phyloP scores from a whole-genome alignment of 139 green algal species.

The Gonium pectorale region DNA sequence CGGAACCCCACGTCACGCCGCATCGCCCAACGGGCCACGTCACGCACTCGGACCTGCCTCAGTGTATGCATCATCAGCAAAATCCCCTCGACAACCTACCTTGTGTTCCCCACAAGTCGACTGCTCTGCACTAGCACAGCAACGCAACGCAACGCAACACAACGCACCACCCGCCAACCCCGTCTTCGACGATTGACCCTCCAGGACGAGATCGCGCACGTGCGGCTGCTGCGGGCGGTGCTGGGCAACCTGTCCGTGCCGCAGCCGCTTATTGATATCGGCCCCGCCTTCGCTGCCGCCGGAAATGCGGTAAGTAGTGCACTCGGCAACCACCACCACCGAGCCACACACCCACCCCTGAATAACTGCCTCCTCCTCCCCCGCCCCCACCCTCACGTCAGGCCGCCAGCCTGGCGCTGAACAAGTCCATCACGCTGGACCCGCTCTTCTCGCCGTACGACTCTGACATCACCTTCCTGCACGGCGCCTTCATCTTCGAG shows the following conservation, averaged over 20 bases:
- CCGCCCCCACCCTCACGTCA: not conserved
- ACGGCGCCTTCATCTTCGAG: slow-evolving; percentile 72
- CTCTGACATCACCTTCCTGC: slow-evolving; percentile 67
- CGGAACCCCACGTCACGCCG: too few relatives aligned
- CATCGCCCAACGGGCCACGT: too few relatives aligned
- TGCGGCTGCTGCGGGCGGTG: slow-evolving; percentile 47
- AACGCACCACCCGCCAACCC: too few relatives aligned
- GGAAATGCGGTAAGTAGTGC: slow-evolving; percentile 53
- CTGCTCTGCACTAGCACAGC: too few relatives aligned
- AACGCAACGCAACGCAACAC: too few relatives aligned
- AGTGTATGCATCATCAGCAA: too few relatives aligned
- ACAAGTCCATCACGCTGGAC: slow-evolving; percentile 47
- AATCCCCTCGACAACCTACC: too few relatives aligned
- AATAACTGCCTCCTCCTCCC: too few relatives aligned
- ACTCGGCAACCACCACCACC: too few relatives aligned
- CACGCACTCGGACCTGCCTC: too few relatives aligned
- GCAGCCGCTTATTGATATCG: slow-evolving; percentile 44
- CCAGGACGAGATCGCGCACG: slow-evolving; percentile 65
- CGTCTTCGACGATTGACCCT: too few relatives aligned
- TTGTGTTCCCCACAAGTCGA: too few relatives aligned
- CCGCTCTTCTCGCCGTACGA: slow-evolving; percentile 62
- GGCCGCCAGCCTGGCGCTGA: slow-evolving; percentile 57
- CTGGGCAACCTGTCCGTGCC: slow-evolving; percentile 33
- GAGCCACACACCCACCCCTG: not conserved
- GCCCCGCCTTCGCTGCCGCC: slow-evolving; percentile 52